Conservation (phyloP, 2,329 filamentous ascomycete species). For the Polytolypa hystricis region DNA sequence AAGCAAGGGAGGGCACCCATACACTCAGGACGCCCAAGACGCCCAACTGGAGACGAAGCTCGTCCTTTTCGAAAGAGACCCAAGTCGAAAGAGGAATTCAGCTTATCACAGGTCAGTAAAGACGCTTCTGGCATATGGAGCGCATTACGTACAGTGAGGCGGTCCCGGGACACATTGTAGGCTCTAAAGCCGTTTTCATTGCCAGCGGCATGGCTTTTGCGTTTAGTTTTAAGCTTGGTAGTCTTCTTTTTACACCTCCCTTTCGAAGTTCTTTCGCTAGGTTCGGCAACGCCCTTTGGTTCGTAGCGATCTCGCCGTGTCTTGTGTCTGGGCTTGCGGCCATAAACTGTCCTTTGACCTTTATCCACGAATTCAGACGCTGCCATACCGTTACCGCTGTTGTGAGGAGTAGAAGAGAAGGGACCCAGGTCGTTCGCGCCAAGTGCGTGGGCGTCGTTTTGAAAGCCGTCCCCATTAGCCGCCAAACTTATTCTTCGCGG, state of each 20-base stretch:
- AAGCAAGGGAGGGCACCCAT: conserved; percentile 4
- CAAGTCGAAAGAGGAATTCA: conserved; percentile 3
- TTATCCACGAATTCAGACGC: too few relatives aligned
- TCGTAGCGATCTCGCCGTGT: conserved; percentile 49
- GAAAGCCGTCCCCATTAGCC: too few relatives aligned
- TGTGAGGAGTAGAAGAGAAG: too few relatives aligned
- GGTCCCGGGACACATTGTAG: conserved; percentile 38
- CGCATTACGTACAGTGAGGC: conserved; percentile 39
- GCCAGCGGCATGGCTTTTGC: conserved; percentile 22
- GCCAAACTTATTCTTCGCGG: too few relatives aligned
- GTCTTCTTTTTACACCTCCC: neutral
- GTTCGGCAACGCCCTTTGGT: conserved; percentile 18
- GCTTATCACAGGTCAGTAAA: neutral
- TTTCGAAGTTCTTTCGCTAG: neutral
- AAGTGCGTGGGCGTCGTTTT: too few relatives aligned
- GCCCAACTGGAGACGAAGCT: conserved; percentile 19
- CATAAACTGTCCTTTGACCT: too few relatives aligned
- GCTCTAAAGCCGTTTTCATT: conserved; percentile 48
- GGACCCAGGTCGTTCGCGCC: too few relatives aligned
- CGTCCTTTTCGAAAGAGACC: conserved; percentile 27
- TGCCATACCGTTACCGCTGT: too few relatives aligned
- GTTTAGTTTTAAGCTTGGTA: conserved; percentile 16
- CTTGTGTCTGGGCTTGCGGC: conserved; percentile 44
- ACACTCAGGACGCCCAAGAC: conserved; percentile 13
- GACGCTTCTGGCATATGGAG: neutral